Evolutionary conservation across 2,329 filamentous ascomycete species (phyloP).

Genomic region (Colletotrichum paranaense): DNA sequence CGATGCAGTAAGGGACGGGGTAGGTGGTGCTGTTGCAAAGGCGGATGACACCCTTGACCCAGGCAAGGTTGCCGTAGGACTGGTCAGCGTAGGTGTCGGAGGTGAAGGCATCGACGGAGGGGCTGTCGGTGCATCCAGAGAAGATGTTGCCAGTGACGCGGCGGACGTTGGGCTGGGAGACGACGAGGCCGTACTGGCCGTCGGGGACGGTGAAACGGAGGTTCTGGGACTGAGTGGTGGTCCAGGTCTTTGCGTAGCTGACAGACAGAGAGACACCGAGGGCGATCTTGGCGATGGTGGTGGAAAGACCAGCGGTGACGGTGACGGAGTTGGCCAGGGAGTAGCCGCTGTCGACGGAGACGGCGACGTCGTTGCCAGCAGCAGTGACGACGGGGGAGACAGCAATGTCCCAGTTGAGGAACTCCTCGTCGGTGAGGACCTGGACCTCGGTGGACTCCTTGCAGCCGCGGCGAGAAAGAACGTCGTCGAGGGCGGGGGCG

Average conservation of each 20-base stretch:
- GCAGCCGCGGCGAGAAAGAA: constrained; percentile 33
- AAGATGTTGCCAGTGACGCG: constrained; percentile 48
- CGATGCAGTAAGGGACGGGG: constrained; percentile 51
- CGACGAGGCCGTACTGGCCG: constrained; percentile 51
- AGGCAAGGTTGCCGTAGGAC: constrained; percentile 45
- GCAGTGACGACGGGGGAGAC: constrained; percentile 50
- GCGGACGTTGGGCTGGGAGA: constrained; percentile 50
- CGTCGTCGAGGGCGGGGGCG: constrained; percentile 12
- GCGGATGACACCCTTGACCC: constrained; percentile 52
- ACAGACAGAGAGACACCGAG: constrained; percentile 41
- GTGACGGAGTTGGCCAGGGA: constrained; percentile 45
- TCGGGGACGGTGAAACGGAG: constrained; percentile 47
- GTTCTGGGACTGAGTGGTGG: constrained; percentile 43
- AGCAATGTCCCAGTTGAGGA: constrained; percentile 52
- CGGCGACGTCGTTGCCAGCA: constrained; percentile 41
- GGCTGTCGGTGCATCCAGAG: constrained; percentile 46
- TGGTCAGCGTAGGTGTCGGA: constrained; percentile 48
- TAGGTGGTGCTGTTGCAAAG: constrained; percentile 50
- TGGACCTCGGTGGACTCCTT: constrained; percentile 40
- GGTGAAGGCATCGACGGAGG: constrained; percentile 42
- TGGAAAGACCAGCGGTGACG: constrained; percentile 37
- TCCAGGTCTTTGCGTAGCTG: constrained; percentile 43
- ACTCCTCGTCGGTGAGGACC: constrained; percentile 40
- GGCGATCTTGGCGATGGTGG: constrained; percentile 40
- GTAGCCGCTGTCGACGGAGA: constrained; percentile 48